Evolutionary conservation across 352 stramenopile genomes (phyloP).

Genomic region (Phytophthora aleatoria): DNA sequence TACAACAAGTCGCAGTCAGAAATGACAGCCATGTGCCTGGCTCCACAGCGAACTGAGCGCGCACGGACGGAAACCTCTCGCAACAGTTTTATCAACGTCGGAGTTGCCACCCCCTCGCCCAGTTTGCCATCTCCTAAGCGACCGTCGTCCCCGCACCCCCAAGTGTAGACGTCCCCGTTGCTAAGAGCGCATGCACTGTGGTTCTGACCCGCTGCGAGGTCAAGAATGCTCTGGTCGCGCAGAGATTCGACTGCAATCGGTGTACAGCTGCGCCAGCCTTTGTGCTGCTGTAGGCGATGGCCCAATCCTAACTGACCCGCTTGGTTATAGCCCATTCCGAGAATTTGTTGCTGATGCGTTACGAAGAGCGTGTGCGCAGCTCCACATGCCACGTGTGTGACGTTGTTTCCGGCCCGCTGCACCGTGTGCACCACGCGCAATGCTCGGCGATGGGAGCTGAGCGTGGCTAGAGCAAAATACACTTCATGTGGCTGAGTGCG

Average conservation of each 20-base stretch:
- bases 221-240: slow-evolving; percentile 62
- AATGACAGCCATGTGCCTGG: slow-evolving; percentile 67
- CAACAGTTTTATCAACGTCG: slow-evolving; percentile 43
- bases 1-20: slow-evolving; percentile 75
- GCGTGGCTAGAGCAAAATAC: slow-evolving; percentile 46
- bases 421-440: slow-evolving; percentile 67
- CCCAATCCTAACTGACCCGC: slow-evolving; percentile 71
- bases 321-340: slow-evolving; percentile 84
- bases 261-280: slow-evolving; percentile 72
- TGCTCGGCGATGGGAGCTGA: slow-evolving; percentile 55
- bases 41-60: slow-evolving; percentile 65
- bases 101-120: slow-evolving; percentile 41
- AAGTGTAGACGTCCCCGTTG: slow-evolving; percentile 77
- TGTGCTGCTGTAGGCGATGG: slow-evolving; percentile 62
- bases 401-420: slow-evolving; percentile 53
- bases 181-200: slow-evolving; percentile 75
- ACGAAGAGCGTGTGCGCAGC: slow-evolving; percentile 77
- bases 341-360: slow-evolving; percentile 76
- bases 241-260: slow-evolving; percentile 57
- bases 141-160: slow-evolving; percentile 75
- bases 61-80: slow-evolving; percentile 45
- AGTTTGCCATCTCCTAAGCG: slow-evolving; percentile 52
- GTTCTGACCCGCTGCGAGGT: slow-evolving; percentile 73
- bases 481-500: slow-evolving; percentile 55
- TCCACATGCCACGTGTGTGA: slow-evolving; percentile 71